These are phyloP conservation scores for Tolypocladium capitatum DNA, from an alignment of 2,329 filamentous ascomycete species.

Conservation along the genomic window DNA sequence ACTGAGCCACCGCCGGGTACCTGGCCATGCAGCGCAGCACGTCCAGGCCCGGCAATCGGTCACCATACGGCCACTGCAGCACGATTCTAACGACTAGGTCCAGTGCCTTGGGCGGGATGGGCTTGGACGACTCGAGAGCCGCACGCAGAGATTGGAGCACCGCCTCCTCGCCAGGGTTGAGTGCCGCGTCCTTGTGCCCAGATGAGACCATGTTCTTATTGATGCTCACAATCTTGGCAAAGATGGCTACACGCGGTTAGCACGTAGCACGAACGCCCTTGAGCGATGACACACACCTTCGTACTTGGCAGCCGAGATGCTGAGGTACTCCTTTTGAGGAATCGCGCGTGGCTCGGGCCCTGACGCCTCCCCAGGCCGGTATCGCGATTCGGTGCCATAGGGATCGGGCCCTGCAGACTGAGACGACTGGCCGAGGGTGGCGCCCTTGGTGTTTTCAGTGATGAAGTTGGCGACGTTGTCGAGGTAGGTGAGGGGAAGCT, in stretches of 20 bases:
- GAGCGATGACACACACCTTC: slow-evolving; percentile 26
- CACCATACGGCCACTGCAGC: slow-evolving; percentile 66
- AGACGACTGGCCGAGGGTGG: slow-evolving; percentile 57
- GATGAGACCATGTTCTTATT: slow-evolving; percentile 60
- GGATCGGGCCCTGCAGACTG: slow-evolving; percentile 49
- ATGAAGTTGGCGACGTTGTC: slow-evolving; percentile 93
- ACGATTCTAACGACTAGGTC: slow-evolving; percentile 57
- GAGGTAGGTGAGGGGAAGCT: slow-evolving; percentile 74
- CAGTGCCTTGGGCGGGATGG: slow-evolving; percentile 38
- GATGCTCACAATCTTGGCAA: slow-evolving; percentile 63
- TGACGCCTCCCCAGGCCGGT: slow-evolving; percentile 49
- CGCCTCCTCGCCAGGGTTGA: slow-evolving; percentile 60
- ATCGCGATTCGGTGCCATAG: slow-evolving; percentile 65
- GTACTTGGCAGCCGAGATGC: slow-evolving; percentile 61
- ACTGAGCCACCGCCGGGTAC: slow-evolving; percentile 51
- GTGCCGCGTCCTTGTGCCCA: slow-evolving; percentile 57
- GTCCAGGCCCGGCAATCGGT: slow-evolving; percentile 74
- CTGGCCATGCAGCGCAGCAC: slow-evolving; percentile 72
- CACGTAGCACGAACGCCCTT: background rate
- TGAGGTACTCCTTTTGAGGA: slow-evolving; percentile 68
- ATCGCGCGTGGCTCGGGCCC: slow-evolving; percentile 41
- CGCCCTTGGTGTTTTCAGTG: slow-evolving; percentile 74
- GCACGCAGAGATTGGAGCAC: slow-evolving; percentile 47
- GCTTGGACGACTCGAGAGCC: slow-evolving; percentile 46
- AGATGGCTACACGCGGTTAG: slow-evolving; percentile 40